phyloP scores from a whole-genome alignment of 495 filamentous ascomycete genomes.

The Neurospora sp. region DNA sequence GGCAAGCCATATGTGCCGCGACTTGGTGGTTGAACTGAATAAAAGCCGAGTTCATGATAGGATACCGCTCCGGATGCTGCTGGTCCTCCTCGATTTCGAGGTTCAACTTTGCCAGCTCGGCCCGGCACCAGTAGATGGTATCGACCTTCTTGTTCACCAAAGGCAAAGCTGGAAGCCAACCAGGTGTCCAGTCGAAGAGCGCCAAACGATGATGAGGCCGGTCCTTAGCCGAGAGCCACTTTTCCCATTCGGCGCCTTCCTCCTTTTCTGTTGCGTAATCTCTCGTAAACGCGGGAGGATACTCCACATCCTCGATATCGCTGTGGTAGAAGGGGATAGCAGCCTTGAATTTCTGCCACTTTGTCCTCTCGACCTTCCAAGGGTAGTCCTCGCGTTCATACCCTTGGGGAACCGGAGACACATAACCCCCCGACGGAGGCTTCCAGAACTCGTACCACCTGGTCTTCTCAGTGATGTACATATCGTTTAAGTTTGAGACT shows the following conservation, averaged over 20 bases:
- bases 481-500: constrained; percentile 31
- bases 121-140: constrained; percentile 84
- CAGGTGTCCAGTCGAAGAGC: constrained; percentile 56
- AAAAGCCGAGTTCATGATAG: constrained; percentile 95
- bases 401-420: constrained; percentile 42
- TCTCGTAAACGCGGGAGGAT: constrained; percentile 60
- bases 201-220: constrained; percentile 80
- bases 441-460: constrained; percentile 48
- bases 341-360: constrained; percentile 35
- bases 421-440: constrained; percentile 40
- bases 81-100: constrained; percentile 91
- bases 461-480: constrained; percentile 29
- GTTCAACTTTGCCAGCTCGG: constrained; percentile 81
- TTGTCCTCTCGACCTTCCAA: constrained; percentile 31
- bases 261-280: constrained; percentile 53
- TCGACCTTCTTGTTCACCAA: constrained; percentile 86
- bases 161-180: constrained; percentile 70
- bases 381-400: constrained; percentile 31
- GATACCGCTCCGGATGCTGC: constrained; percentile 73
- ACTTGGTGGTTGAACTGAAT: constrained; percentile 99
- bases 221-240: constrained; percentile 69
- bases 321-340: constrained; percentile 28
- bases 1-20: constrained; percentile 95
- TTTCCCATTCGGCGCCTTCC: constrained; percentile 70
- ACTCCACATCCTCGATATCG: constrained; percentile 40